These are phyloP conservation scores for Talaromyces funiculosus DNA, from an alignment of 2,329 filamentous ascomycete genomes.

Conservation along the genomic window DNA sequence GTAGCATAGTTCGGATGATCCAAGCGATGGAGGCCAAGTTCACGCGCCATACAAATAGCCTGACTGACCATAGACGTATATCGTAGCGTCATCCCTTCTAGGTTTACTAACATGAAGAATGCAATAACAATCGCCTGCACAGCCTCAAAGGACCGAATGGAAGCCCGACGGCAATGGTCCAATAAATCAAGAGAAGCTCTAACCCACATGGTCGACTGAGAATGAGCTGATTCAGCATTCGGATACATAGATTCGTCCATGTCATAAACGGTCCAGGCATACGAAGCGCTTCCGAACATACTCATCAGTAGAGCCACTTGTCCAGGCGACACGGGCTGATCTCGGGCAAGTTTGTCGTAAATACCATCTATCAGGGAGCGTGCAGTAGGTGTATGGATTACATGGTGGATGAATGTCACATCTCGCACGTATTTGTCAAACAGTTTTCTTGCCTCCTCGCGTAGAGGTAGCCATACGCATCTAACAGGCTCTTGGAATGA, in stretches of 20 bases:
- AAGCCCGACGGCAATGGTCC: constrained; percentile 22
- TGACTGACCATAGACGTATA: constrained; percentile 28
- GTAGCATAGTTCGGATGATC: constrained; percentile 13
- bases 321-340: constrained; percentile 20
- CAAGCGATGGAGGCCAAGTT: constrained; percentile 17
- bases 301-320: constrained; percentile 27
- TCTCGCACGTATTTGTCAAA: constrained; percentile 29
- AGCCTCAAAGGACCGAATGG: constrained; percentile 29
- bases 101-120: constrained; percentile 27
- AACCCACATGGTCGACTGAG: constrained; percentile 26
- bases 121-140: constrained; percentile 34
- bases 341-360: constrained; percentile 22
- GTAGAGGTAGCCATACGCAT: constrained; percentile 31
- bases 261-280: constrained; percentile 26
- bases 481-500: constrained; percentile 14
- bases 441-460: constrained; percentile 29
- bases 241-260: constrained; percentile 15
- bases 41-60: constrained; percentile 23
- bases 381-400: constrained; percentile 29
- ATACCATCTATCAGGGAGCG: constrained; percentile 23
- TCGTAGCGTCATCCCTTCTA: constrained; percentile 32
- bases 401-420: constrained; percentile 31
- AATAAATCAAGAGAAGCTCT: constrained; percentile 28
- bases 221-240: constrained; percentile 22
- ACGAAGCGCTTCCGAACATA: constrained; percentile 29